Evolutionary conservation across 2,329 filamentous ascomycete genomes (phyloP), one percentile per base, ranked within the genome.

Genomic region (Fusarium odoratissimum): DNA sequence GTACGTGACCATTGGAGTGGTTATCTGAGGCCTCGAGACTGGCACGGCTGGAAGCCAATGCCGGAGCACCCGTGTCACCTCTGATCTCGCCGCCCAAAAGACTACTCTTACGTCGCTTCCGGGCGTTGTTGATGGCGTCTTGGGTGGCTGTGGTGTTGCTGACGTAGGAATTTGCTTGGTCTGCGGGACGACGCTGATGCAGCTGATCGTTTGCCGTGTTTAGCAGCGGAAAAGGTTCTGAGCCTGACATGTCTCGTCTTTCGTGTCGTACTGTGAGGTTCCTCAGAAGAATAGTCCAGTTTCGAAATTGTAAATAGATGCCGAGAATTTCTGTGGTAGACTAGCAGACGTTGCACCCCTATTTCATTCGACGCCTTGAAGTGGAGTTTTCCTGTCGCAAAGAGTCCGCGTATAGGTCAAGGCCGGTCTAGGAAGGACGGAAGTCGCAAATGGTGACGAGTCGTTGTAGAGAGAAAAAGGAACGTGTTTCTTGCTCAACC

Each of bases 141-240:
- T 69, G 67, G 14, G 70, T 64, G 44, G 71, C 54, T 62, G 71
- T 75, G 64, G 61, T 69, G 48, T 71, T 75, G 72, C 57, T 72
- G 71, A 58, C 62, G 51, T 48, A 55, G 46, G 46, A 31, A 25
- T 56, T 77, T 65, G 79, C 81, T 73, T 77, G 78, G 58, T 82
- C 79, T 64, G 80, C 76, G 30, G 72, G 77, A 48, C 71, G 71
- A 52, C 71, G 71, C 52, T 83, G 82, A 76, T 84, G 83, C 72
- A 86, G 79, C 76, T 87, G 85, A 71, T 88, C 85, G 69, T 84
- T 84, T 56, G 86, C 83, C 55, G 84, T 83, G 79, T 84, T 87
- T 73, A 90, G 83, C 42, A 86, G 81, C 61, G 88, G 88, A 69
- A 90, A 90, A 25, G 88, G 88, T 79, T 90, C 88, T 68, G 84